phyloP scores from a whole-genome alignment of 1,139 yeast genomes.

The Yamadazyma diospyri region DNA sequence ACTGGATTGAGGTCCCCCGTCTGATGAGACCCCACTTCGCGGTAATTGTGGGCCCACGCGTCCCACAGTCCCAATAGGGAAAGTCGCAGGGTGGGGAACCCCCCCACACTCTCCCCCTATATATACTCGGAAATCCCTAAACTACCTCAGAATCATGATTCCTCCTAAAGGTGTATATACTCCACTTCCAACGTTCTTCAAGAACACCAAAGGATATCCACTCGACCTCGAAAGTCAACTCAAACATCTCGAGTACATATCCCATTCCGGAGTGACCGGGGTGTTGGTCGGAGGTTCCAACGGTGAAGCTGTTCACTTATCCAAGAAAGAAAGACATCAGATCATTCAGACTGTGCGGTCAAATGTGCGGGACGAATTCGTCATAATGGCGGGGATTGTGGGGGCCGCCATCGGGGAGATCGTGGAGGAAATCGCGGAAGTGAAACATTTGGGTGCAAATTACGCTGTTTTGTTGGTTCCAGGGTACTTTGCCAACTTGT shows the following conservation, averaged over 20 bases:
- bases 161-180: conserved; percentile 26
- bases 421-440: conserved; percentile 30
- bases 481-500: conserved; percentile 39
- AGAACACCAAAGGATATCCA: conserved; percentile 23
- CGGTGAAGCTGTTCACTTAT: conserved; percentile 47
- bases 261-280: conserved; percentile 29
- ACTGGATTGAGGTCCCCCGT: no score
- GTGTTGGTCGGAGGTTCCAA: conserved; percentile 35
- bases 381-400: conserved; percentile 29
- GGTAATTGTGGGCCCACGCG: no score
- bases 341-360: conserved; percentile 29
- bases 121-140: not conserved
- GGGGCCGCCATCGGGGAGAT: conserved; percentile 21
- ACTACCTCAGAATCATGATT: not conserved
- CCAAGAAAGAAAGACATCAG: conserved; percentile 36
- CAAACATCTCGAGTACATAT: conserved; percentile 29
- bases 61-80: no score
- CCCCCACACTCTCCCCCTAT: not conserved
- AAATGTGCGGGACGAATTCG: conserved; percentile 25
- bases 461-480: conserved; percentile 41
- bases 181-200: conserved; percentile 40
- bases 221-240: conserved; percentile 32
- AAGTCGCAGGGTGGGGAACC: not conserved
- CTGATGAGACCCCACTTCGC: no score
- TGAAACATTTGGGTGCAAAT: conserved; percentile 39